These are phyloP conservation scores for Coemansia pectinata DNA, from an alignment of 192 early-diverging fungal species.

Conservation along the genomic window DNA sequence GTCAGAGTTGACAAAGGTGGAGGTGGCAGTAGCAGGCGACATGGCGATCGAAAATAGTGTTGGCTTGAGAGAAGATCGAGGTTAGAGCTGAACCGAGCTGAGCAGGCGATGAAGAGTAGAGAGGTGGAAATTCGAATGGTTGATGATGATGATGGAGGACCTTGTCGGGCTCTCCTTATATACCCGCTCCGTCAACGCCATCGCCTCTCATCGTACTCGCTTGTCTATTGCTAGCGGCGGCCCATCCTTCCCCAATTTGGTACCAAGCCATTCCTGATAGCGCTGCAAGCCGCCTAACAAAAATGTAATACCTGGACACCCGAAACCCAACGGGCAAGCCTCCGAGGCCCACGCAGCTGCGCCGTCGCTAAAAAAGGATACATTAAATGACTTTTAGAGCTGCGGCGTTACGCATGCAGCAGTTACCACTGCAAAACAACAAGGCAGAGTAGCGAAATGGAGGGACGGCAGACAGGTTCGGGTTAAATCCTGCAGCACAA, in stretches of 20 bases:
- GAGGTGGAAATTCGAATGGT: neutral
- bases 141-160: neutral
- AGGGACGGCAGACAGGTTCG: neutral
- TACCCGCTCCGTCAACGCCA: neutral
- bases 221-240: neutral
- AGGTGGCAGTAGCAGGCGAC: neutral
- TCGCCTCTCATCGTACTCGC: neutral
- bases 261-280: neutral
- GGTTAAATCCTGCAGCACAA: slow-evolving; percentile 1
- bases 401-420: slow-evolving; percentile 3
- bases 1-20: slow-evolving; percentile 11
- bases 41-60: neutral
- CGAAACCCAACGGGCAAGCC: slow-evolving; percentile 3
- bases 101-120: neutral
- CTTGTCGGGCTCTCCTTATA: neutral
- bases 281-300: neutral
- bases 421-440: neutral
- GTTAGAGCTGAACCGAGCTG: neutral
- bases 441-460: neutral
- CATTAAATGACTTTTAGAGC: slow-evolving; percentile 4
- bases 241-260: slow-evolving; percentile 5
- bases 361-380: neutral
- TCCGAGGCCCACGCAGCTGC: neutral
- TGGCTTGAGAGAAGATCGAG: neutral
- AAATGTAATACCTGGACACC: neutral